Evolutionary conservation across 257 asterid species (phyloP).

Genomic region (Gentiana straminea): DNA sequence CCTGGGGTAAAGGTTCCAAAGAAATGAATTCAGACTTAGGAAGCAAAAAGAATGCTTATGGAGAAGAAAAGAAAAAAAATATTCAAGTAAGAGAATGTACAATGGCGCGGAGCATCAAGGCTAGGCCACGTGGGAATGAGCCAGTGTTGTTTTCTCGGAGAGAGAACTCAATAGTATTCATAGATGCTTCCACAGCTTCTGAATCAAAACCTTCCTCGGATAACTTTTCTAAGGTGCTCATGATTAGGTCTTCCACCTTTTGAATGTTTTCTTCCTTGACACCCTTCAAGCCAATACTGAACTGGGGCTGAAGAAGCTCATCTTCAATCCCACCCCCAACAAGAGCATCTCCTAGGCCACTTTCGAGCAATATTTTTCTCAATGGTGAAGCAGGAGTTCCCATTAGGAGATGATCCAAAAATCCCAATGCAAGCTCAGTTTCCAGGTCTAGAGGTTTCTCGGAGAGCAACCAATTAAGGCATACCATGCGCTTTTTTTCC

Average conservation of each 20-base stretch:
- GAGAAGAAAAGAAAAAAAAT: slow-evolving; percentile 4
- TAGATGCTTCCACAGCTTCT: slow-evolving; percentile 96
- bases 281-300: slow-evolving; percentile 92
- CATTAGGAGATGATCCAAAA: slow-evolving; percentile 78
- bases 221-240: slow-evolving; percentile 50
- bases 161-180: slow-evolving; percentile 96
- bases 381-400: slow-evolving; percentile 99
- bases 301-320: slow-evolving; percentile 98
- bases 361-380: slow-evolving; percentile 88
- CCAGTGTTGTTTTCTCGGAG: slow-evolving; percentile 98
- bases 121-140: slow-evolving; percentile 97
- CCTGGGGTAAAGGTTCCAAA: slow-evolving; percentile 26
- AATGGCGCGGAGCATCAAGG: slow-evolving; percentile 88
- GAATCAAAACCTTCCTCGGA: slow-evolving; percentile 85
- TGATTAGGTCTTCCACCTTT: slow-evolving; percentile 63
- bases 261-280: slow-evolving; percentile 71
- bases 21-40: slow-evolving; percentile 16
- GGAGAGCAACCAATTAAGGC: slow-evolving; percentile 92
- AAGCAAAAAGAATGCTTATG: slow-evolving; percentile 6
- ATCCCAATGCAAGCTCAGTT: slow-evolving; percentile 86
- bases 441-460: slow-evolving; percentile 87
- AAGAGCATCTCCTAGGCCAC: slow-evolving; percentile 91
- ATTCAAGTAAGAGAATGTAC: slow-evolving; percentile 33
- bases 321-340: slow-evolving; percentile 98
- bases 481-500: slow-evolving; percentile 93